Base-by-base conservation (phyloP, 768 basidiomycete genomes). In the Tulasnella sp. region DNA sequence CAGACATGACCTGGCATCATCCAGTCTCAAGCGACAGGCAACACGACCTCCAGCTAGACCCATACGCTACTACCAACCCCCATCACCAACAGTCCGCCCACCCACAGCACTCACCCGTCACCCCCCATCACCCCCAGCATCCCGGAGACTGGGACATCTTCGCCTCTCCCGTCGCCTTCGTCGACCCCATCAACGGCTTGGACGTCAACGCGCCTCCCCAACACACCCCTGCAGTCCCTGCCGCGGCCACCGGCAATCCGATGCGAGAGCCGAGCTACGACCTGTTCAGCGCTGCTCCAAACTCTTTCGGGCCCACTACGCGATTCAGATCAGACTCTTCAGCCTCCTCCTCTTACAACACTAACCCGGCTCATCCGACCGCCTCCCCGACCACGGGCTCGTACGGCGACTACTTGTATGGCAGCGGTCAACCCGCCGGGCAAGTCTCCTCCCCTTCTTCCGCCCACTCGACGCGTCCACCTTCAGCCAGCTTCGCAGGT, bases 401-500 rank as follows among this genome's bases (percentile, higher is more conserved):
- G 10, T 92, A 92, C 85, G 85, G 86, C 24, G 93, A 93, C 83
- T 85, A 89, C 10, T 86, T 92, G 0, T 88, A 76, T 46, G 40
- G 85, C 87, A 87, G 44, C 85, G 87, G 68, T 86, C 89, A 14
- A 42, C 52, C 74, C 31, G 38, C 40, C 89, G 87, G 82, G 83
- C 87, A 77, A 87, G 87, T 92, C 31, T 87, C 91, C 34, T 91
- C 91, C 3, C 91, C 78, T 1, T 74, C 78, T 21, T 91, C 21
- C 90, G 91, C 85, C 88, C 88, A 86, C 91, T 90, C 80, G 92
- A 92, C 81, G 94, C 93, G 85, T 91, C 91, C 74, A 93, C 90
- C 62, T 89, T 90, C 80, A 85, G 87, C 79, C 87, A 87, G 74
- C 86, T 93, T 10, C 91, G 91, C 82, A 89, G 62, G 62, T 68